Evolutionary conservation across 805 yeast species (phyloP).

Genomic region (Soucietia sequanensis): DNA sequence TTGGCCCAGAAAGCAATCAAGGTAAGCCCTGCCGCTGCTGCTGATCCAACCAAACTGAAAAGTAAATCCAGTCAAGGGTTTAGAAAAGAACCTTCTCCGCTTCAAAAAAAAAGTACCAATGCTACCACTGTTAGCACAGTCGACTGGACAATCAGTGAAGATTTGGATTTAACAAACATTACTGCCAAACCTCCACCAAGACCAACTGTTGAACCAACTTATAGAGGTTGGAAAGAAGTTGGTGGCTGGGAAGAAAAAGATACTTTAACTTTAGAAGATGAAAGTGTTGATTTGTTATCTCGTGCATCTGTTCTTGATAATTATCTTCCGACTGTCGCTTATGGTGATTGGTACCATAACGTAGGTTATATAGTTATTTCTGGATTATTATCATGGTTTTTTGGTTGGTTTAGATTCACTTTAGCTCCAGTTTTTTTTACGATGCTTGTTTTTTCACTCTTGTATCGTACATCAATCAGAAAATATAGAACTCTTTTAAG

Average conservation of each 20-base stretch:
- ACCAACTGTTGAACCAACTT: constrained; percentile 60
- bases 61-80: constrained; percentile 3
- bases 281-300: constrained; percentile 64
- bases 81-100: constrained; percentile 7
- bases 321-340: constrained; percentile 68
- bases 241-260: constrained; percentile 81
- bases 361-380: constrained; percentile 69
- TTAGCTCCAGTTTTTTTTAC: constrained; percentile 80
- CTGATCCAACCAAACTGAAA: constrained; percentile 1
- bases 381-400: constrained; percentile 69
- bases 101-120: constrained; percentile 1
- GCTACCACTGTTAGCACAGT: constrained; percentile 4
- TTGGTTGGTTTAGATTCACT: constrained; percentile 76
- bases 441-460: constrained; percentile 56
- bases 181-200: constrained; percentile 44
- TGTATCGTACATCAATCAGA: constrained; percentile 81
- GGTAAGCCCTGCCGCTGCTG: constrained; percentile 1
- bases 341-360: constrained; percentile 97
- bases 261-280: constrained; percentile 64
- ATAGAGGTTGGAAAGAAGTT: constrained; percentile 92
- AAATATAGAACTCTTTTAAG: constrained; percentile 73
- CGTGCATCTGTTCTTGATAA: constrained; percentile 74
- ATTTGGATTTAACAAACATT: constrained; percentile 31
- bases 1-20: constrained; percentile 3
- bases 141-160: constrained; percentile 36